Evolutionary conservation across 2,329 filamentous ascomycete species (phyloP), one percentile per base, ranked within the genome.

Genomic region (Periconia sp.): DNA sequence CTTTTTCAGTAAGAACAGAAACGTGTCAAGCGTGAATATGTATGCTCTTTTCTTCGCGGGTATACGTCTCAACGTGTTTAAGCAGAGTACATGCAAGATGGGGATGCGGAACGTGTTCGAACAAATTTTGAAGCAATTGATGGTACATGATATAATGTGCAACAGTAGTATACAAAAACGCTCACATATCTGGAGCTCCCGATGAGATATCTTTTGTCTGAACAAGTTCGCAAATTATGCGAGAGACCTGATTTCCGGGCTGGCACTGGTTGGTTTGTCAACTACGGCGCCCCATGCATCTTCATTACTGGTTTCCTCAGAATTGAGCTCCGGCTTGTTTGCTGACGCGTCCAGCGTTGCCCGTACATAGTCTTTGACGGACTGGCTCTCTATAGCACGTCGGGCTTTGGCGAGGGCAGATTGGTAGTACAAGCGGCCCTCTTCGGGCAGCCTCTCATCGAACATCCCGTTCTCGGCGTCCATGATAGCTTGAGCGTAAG

Each of bases 401-500:
- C 64, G 56, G 1, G 65, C 62, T 55, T 65, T 68, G 15, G 54
- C 47, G 15, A 69, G 60, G 1, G 62, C 62, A 2, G 17, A 47
- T 46, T 61, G 49, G 5, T 63, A 51, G 43, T 56, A 65, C 14
- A 31, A 37, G 31, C 60, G 60, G 47, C 52, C 52, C 30, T 56
- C 48, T 9, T 54, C 49, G 10, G 59, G 52, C 2, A 66, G n/a
- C 1, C 35, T 46, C 27, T 53, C 31, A 19, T 65, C 61, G 9
- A 54, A 55, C 6, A 57, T 54, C 6, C 63, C 66, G 2, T 56
- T 59, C 46, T 65, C 60, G 2, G 66, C 63, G 9, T 64, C 61
- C 2, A 45, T 46, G 10, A 69, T 54, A 3, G 54, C 19, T 6
- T 54, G 47, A 8, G 59, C 51, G 13, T 56, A 59, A 2, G 44